A percentile compares a stretch with the other conserved stretches of the same genome.
Evolutionary conservation across 805 yeast species (phyloP).

Genomic region (Saturnispora diversa): DNA sequence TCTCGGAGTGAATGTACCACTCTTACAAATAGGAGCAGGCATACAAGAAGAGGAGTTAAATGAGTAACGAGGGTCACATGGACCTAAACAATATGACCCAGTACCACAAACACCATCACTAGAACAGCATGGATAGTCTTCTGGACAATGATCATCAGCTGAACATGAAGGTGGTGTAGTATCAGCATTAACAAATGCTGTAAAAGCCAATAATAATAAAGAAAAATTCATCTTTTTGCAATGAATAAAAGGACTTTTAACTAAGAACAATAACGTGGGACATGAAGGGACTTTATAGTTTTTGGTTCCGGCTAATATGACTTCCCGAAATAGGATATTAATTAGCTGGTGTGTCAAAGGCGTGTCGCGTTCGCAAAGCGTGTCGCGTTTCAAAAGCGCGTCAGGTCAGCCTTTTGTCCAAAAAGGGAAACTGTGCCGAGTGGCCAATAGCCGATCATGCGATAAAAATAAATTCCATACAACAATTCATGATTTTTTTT

Average conservation of each 20-base stretch:
- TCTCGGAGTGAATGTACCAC: conserved; percentile 37
- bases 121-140: conserved; percentile 76
- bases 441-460: no score
- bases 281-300: no score
- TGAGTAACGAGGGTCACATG: conserved; percentile 75
- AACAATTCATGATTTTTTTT: no score
- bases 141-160: conserved; percentile 43
- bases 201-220: neutral
- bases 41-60: conserved; percentile 62
- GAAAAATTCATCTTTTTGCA: neutral
- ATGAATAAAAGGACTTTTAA: neutral
- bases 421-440: no score
- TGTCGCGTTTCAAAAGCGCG: no score
- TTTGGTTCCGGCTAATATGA: no score
- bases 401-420: no score
- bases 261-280: no score
- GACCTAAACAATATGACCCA: conserved; percentile 61
- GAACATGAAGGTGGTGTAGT: conserved; percentile 37
- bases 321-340: no score
- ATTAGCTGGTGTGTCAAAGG: no score
- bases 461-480: neutral
- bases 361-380: no score
- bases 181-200: neutral
- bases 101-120: conserved; percentile 48
- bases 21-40: conserved; percentile 73